These are phyloP conservation scores for Cocos nucifera DNA, from an alignment of 176 grass and related monocot species.

Conservation along the genomic window DNA sequence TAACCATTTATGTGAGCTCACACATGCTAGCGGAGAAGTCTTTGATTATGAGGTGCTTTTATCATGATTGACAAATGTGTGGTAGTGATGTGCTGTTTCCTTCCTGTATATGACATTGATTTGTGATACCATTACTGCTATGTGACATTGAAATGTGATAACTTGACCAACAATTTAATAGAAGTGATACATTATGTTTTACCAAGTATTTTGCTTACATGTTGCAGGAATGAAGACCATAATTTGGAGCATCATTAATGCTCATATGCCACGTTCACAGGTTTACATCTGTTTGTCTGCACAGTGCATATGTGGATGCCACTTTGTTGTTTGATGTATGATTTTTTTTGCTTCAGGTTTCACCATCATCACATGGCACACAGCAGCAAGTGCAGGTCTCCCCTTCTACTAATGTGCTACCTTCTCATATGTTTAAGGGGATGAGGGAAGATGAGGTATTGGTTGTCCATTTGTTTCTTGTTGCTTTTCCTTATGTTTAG, in stretches of 20 bases:
- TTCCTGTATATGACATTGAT: too few relatives aligned
- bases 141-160: too few relatives aligned
- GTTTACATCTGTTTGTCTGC: slow-evolving; percentile 23
- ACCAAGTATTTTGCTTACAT: slow-evolving; percentile 20
- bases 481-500: slow-evolving; percentile 4
- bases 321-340: slow-evolving; percentile 8
- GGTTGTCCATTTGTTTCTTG: slow-evolving; percentile 16
- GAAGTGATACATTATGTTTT: not conserved
- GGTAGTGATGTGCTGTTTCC: too few relatives aligned
- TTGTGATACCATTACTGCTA: too few relatives aligned
- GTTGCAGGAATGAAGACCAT: slow-evolving; percentile 96
- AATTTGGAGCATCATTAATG: slow-evolving; percentile 98
- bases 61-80: too few relatives aligned
- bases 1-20: too few relatives aligned
- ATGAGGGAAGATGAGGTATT: slow-evolving; percentile 88
- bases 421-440: slow-evolving; percentile 70
- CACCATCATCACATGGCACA: slow-evolving; percentile 27
- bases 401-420: slow-evolving; percentile 66
- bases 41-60: too few relatives aligned
- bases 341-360: slow-evolving; percentile 11
- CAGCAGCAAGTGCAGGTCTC: slow-evolving; percentile 73
- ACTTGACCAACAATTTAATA: too few relatives aligned
- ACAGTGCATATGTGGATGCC: slow-evolving; percentile 4
- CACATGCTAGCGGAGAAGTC: too few relatives aligned
- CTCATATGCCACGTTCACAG: slow-evolving; percentile 81